A percentile compares a stretch with the other conserved stretches of the same genome.
Conservation (phyloP, 2,329 filamentous ascomycete genomes). For the Pseudocercospora eumusae region DNA sequence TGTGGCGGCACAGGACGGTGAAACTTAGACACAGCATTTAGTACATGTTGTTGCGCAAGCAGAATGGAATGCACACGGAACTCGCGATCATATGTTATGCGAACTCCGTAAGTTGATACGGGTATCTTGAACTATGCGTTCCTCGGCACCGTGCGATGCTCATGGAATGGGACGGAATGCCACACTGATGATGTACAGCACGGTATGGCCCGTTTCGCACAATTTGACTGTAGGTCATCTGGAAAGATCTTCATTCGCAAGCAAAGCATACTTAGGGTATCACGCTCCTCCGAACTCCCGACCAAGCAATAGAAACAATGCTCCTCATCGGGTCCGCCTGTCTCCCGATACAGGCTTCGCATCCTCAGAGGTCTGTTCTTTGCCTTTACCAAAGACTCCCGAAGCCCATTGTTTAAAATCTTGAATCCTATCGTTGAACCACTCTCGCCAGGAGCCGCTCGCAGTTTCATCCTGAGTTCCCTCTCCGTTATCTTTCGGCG, state of each 20-base stretch:
- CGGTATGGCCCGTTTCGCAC: no score
- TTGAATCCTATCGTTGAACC: slow-evolving; percentile 38
- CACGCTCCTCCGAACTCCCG: neutral
- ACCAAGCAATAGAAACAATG: neutral
- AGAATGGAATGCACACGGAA: no score
- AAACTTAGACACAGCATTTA: neutral
- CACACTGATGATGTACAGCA: no score
- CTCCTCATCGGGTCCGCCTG: neutral
- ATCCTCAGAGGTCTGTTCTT: neutral
- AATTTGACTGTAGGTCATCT: neutral
- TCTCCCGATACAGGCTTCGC: neutral
- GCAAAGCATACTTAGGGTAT: neutral
- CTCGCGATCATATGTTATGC: no score
- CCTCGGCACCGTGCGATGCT: no score
- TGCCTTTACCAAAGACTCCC: slow-evolving; percentile 28
- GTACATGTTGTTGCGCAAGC: no score
- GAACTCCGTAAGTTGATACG: no score
- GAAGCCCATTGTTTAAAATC: slow-evolving; percentile 39
- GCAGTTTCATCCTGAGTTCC: neutral
- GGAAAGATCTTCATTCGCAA: neutral
- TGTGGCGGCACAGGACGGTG: neutral
- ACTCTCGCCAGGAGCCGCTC: slow-evolving; percentile 34
- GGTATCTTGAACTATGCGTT: no score
- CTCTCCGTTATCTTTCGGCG: slow-evolving; percentile 20
- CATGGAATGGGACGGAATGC: no score